Percentiles rank a stretch among this genome's conserved stretches.
Evolutionary conservation across 1,284 basidiomycete species (phyloP).

Genomic region (Austroboletus niveus): DNA sequence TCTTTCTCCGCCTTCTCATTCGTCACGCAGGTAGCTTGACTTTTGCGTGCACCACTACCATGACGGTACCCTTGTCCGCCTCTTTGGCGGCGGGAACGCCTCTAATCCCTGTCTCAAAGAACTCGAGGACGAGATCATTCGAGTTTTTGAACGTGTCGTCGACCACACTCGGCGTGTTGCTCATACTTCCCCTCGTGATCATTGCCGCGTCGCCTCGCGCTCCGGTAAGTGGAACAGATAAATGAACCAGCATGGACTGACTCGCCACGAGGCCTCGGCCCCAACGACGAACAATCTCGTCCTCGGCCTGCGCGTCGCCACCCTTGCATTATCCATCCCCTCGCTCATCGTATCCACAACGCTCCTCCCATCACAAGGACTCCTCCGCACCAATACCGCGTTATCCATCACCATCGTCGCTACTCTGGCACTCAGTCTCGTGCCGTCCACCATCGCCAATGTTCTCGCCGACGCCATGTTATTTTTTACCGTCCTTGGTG

Average conservation of each 20-base stretch:
- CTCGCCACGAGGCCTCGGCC: constrained; percentile 20
- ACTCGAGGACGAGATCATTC: constrained; percentile 54
- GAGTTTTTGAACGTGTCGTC: constrained; percentile 53
- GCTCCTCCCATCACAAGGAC: constrained; percentile 42
- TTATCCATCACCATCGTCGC: constrained; percentile 40
- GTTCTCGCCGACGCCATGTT: constrained; percentile 48
- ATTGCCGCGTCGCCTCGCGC: constrained; percentile 45
- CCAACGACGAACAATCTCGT: constrained; percentile 34
- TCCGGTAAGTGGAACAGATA: constrained; percentile 35
- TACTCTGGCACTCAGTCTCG: constrained; percentile 44
- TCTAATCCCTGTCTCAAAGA: constrained; percentile 40
- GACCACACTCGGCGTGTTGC: constrained; percentile 43
- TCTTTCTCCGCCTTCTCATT: constrained; percentile 4
- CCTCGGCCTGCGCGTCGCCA: constrained; percentile 46
- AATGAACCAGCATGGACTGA: constrained; percentile 4
- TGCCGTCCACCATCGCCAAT: constrained; percentile 35
- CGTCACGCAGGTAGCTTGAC: constrained; percentile 41
- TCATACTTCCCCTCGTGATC: constrained; percentile 59
- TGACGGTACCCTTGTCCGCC: constrained; percentile 62
- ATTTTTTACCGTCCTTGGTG: constrained; percentile 48
- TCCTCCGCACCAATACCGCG: constrained; percentile 48
- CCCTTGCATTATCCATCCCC: constrained; percentile 59
- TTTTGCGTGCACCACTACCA: constrained; percentile 63
- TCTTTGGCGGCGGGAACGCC: constrained; percentile 47
- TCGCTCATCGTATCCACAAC: constrained; percentile 57